Conservation (phyloP, 1,284 basidiomycete species). For the Ustilago trichophora region DNA sequence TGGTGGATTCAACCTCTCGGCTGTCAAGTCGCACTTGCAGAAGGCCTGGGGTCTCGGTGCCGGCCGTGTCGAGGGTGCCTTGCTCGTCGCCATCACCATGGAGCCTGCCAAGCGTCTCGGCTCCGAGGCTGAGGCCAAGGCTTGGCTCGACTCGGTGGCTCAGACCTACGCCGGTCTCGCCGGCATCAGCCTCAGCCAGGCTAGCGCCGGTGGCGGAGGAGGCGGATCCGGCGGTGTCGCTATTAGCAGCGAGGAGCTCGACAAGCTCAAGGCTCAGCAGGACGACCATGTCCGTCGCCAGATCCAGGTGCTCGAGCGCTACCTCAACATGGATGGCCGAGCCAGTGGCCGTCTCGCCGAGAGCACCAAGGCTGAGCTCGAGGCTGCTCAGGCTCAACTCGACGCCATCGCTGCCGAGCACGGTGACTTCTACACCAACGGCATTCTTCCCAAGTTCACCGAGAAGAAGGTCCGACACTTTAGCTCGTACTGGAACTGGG, state of each 20-base stretch:
- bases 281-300: slow-evolving; percentile 91
- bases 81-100: slow-evolving; percentile 87
- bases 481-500: slow-evolving; percentile 99
- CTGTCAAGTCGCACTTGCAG: slow-evolving; percentile 76
- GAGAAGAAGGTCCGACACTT: slow-evolving; percentile 95
- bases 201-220: slow-evolving; percentile 71
- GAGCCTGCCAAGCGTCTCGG: slow-evolving; percentile 93
- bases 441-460: slow-evolving; percentile 92
- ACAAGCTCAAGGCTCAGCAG: slow-evolving; percentile 93
- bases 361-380: slow-evolving; percentile 78
- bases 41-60: slow-evolving; percentile 83
- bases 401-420: slow-evolving; percentile 89
- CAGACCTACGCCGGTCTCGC: slow-evolving; percentile 84
- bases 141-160: slow-evolving; percentile 89
- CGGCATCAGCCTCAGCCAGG: slow-evolving; percentile 77
- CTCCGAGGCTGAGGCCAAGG: slow-evolving; percentile 89
- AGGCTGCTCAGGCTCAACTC: slow-evolving; percentile 81
- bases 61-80: slow-evolving; percentile 85
- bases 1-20: slow-evolving; percentile 94
- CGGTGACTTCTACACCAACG: slow-evolving; percentile 90
- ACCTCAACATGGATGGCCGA: slow-evolving; percentile 90
- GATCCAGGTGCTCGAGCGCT: slow-evolving; percentile 93
- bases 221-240: slow-evolving; percentile 70
- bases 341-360: slow-evolving; percentile 89
- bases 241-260: slow-evolving; percentile 97